Evolutionary conservation across 257 asterid genomes (phyloP).

Genomic region (Rubia yunnanensis): DNA sequence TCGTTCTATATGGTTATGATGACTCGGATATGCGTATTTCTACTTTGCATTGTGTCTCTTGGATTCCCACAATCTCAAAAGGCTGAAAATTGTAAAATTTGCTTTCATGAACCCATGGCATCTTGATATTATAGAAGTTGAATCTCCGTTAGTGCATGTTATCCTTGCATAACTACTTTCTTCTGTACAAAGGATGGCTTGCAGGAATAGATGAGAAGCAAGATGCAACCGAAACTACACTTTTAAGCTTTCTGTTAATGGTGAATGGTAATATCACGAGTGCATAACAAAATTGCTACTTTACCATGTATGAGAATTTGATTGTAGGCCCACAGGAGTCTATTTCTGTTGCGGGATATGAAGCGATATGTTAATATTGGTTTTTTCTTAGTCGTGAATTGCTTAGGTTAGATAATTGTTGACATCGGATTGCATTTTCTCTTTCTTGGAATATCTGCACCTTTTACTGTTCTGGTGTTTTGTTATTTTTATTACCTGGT

Average conservation of each 20-base stretch:
- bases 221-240: background rate
- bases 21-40: background rate
- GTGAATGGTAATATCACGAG: background rate
- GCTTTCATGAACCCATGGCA: too few species aligned
- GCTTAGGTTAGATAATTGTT: background rate
- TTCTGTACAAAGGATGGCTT: background rate
- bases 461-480: background rate
- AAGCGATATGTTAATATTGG: background rate
- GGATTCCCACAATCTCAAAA: background rate
- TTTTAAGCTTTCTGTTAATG: background rate
- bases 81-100: too few species aligned
- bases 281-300: background rate
- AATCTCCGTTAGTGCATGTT: background rate
- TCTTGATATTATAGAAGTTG: background rate
- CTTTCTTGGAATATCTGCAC: background rate
- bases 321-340: background rate
- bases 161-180: background rate
- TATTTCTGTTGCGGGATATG: background rate
- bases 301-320: background rate
- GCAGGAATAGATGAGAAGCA: background rate
- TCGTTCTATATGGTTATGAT: background rate
- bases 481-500: constrained; percentile 7
- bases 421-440: background rate
- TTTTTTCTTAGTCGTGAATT: background rate
- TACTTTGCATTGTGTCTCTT: background rate